A percentile compares a stretch with the other conserved stretches of the same genome.
Conservation (phyloP, 352 stramenopile species). For the Pythium biforme region DNA sequence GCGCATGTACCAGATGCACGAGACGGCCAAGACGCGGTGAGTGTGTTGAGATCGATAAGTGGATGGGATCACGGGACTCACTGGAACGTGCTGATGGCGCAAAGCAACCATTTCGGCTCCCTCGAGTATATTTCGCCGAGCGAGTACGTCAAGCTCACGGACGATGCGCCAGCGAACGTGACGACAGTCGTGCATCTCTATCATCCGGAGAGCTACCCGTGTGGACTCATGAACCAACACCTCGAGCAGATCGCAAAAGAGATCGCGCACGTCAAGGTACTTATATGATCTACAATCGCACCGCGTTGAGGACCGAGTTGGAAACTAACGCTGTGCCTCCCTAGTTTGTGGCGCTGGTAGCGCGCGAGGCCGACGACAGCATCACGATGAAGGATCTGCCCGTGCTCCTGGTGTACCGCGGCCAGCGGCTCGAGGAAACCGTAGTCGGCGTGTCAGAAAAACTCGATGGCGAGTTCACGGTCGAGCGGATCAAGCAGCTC, state of each 20-base stretch:
- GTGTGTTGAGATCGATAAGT: background rate
- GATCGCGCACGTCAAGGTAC: constrained; percentile 65
- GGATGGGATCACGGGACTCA: no score
- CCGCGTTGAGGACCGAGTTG: no score
- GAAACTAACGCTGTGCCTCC: background rate
- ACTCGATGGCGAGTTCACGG: constrained; percentile 68
- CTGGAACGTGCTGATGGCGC: background rate
- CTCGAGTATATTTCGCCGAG: constrained; percentile 56
- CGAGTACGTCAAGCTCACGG: constrained; percentile 54
- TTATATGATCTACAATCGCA: no score
- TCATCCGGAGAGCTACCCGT: constrained; percentile 72
- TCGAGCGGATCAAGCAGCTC: constrained; percentile 33
- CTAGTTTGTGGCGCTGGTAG: constrained; percentile 63
- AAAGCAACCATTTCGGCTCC: constrained; percentile 46
- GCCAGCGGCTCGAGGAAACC: constrained; percentile 50
- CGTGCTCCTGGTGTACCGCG: constrained; percentile 63
- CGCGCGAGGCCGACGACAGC: constrained; percentile 62
- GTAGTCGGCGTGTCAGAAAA: constrained; percentile 53
- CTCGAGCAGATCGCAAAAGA: constrained; percentile 51
- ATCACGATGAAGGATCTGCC: constrained; percentile 69
- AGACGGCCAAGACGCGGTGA: constrained; percentile 30
- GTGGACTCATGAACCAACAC: constrained; percentile 63
- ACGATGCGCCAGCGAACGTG: constrained; percentile 22
- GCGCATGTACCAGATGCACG: constrained; percentile 69
- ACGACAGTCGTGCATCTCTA: constrained; percentile 63